Base-by-base conservation (phyloP, 2,329 filamentous ascomycete species). In the Fusarium cicatricum region DNA sequence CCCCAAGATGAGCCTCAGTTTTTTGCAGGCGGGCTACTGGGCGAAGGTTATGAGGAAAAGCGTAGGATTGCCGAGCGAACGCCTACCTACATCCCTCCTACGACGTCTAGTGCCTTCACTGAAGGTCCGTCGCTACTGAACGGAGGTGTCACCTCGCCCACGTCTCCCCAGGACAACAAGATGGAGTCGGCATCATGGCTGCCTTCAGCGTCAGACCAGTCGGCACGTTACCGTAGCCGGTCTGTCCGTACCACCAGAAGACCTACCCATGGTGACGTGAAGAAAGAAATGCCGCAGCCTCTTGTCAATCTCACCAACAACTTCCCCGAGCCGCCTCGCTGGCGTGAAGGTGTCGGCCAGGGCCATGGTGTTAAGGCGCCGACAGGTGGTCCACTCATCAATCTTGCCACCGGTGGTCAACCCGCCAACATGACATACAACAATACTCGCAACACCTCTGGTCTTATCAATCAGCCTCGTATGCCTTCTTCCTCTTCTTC, bases 231-330 rank as follows among this genome's bases (percentile, higher is more conserved):
- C n/a, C 71, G 73, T 43, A 68, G 64, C 52, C 61, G 68, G 26
- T 70, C 68, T 11, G 55, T 66, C 26, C 65, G 57, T 26, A 55
- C 43, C 26, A 39, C 37, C 21, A 52, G 46, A 57, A 66, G 29
- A 16, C 70, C 70, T 26, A 58, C 62, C 11, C 64, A 70, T 4
- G 68, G 66, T 11, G 73, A 70, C 41, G 34, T 54, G 29, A 58
- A 62, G 23, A 67, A 65, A 10, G 65, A 74, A 11, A 71, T 69
- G 65, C 79, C 80, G 3, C 86, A 85, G 58, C 89, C 90, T 2
- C 79, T 92, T 6, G 75, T 92, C 26, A 89, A 90, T 66, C 79
- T 92, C 34, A 87, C 63, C 31, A 68, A 86, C 0, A 78, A 80
- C 42, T 89, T 88, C 67, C 79, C 82, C 43, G 87, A 90, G 58